Conservation (phyloP, 176 grass and related monocot genomes). For the Rhynchospora breviuscula region DNA sequence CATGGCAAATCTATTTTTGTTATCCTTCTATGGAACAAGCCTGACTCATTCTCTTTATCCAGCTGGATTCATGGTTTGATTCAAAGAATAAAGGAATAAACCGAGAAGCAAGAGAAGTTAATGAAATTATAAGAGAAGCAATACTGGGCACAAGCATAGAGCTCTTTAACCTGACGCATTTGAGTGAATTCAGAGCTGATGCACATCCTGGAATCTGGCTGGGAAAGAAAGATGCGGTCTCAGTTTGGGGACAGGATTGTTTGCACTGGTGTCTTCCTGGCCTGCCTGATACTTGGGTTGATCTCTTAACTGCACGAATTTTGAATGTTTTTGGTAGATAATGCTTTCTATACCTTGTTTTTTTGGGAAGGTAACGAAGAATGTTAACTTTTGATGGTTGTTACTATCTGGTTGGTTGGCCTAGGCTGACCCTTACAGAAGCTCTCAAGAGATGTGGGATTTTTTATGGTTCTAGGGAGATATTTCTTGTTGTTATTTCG, state of each 20-base stretch:
- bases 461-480: background rate
- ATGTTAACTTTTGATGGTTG: background rate
- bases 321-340: slow-evolving; percentile 36
- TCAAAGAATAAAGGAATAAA: slow-evolving; percentile 56
- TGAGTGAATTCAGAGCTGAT: slow-evolving; percentile 86
- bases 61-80: slow-evolving; percentile 85
- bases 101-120: slow-evolving; percentile 58
- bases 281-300: slow-evolving; percentile 81
- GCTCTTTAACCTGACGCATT: slow-evolving; percentile 74
- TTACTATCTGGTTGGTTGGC: background rate
- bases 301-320: slow-evolving; percentile 60
- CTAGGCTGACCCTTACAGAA: background rate
- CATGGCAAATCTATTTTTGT: background rate
- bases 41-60: slow-evolving; percentile 13
- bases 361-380: background rate
- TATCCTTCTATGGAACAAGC: background rate
- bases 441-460: background rate
- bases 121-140: slow-evolving; percentile 45
- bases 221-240: slow-evolving; percentile 83
- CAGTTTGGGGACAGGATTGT: slow-evolving; percentile 85
- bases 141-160: slow-evolving; percentile 41
- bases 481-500: background rate
- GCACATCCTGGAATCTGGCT: slow-evolving; percentile 88
- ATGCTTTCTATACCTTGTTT: background rate
- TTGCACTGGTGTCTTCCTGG: slow-evolving; percentile 98